These are phyloP conservation scores for Allium sativum DNA, from an alignment of 106 monocot species.

Conservation along the genomic window DNA sequence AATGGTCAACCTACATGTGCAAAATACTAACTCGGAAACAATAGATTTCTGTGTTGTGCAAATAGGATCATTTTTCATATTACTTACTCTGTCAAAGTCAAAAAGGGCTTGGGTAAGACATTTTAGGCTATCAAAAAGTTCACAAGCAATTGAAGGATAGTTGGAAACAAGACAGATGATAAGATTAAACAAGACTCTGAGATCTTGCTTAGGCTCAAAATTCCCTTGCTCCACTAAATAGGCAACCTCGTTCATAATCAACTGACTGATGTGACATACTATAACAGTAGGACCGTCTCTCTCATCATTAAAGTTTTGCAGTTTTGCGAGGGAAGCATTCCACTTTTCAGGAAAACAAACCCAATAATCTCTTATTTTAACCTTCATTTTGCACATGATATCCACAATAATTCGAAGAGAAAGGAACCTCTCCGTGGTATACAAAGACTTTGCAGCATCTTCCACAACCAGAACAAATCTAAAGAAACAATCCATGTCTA, in stretches of 20 bases:
- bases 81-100: neutral
- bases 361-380: constrained; percentile 5
- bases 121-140: constrained; percentile 26
- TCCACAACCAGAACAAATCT: constrained; percentile 26
- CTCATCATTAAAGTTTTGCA: constrained; percentile 11
- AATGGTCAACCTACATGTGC: constrained; percentile 23
- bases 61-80: neutral
- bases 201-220: constrained; percentile 21
- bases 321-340: constrained; percentile 1
- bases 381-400: constrained; percentile 32
- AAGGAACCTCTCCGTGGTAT: constrained; percentile 18
- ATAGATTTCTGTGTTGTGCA: constrained; percentile 9
- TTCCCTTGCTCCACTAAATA: constrained; percentile 20
- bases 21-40: constrained; percentile 20
- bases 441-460: constrained; percentile 18
- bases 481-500: constrained; percentile 21
- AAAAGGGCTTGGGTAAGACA: constrained; percentile 21
- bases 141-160: constrained; percentile 33
- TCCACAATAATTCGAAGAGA: constrained; percentile 40
- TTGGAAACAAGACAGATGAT: constrained; percentile 36
- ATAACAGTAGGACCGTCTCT: constrained; percentile 9
- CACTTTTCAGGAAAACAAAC: constrained; percentile 9
- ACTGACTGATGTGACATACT: constrained; percentile 12
- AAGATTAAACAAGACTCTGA: constrained; percentile 29
- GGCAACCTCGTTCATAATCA: constrained; percentile 27